Percentiles rank a stretch among this genome's conserved stretches.
phyloP scores from a whole-genome alignment of 208 protist species.

The Crithidia sp. region DNA sequence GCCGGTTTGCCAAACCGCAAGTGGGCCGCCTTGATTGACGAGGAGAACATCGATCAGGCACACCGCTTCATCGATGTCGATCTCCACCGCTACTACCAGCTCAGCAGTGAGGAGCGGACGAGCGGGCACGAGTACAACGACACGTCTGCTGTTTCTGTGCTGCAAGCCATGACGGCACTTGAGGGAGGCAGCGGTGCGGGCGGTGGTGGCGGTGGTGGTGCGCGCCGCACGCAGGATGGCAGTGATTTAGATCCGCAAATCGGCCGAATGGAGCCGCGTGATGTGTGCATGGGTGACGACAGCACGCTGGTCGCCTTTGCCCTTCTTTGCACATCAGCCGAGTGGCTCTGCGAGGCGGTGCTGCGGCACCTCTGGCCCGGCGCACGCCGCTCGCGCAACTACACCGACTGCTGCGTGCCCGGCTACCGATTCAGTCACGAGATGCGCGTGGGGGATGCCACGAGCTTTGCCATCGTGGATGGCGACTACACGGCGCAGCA shows the following conservation, averaged over 20 bases:
- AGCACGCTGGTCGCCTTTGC: slow-evolving; percentile 73
- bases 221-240: neutral
- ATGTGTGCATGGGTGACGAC: slow-evolving; percentile 70
- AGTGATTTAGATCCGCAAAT: slow-evolving; percentile 46
- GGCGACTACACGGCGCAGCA: slow-evolving; percentile 29
- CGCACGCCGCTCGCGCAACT: slow-evolving; percentile 21
- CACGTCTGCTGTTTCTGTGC: slow-evolving; percentile 15
- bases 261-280: slow-evolving; percentile 45
- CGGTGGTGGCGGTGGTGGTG: neutral
- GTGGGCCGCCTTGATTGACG: slow-evolving; percentile 69
- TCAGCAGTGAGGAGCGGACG: slow-evolving; percentile 73
- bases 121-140: slow-evolving; percentile 78
- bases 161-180: slow-evolving; percentile 43
- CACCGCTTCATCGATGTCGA: slow-evolving; percentile 63
- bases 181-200: slow-evolving; percentile 8
- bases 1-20: slow-evolving; percentile 38
- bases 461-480: slow-evolving; percentile 8
- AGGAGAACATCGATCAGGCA: slow-evolving; percentile 42
- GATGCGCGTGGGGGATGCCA: slow-evolving; percentile 34
- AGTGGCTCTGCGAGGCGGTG: slow-evolving; percentile 77
- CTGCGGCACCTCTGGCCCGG: slow-evolving; percentile 49
- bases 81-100: slow-evolving; percentile 79
- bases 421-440: slow-evolving; percentile 49
- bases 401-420: slow-evolving; percentile 62
- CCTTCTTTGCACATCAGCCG: slow-evolving; percentile 72